A percentile compares a stretch with the other conserved stretches of the same genome.
Conservation (phyloP, 441 rosid species). For the Pelargonium cotyledonis region DNA sequence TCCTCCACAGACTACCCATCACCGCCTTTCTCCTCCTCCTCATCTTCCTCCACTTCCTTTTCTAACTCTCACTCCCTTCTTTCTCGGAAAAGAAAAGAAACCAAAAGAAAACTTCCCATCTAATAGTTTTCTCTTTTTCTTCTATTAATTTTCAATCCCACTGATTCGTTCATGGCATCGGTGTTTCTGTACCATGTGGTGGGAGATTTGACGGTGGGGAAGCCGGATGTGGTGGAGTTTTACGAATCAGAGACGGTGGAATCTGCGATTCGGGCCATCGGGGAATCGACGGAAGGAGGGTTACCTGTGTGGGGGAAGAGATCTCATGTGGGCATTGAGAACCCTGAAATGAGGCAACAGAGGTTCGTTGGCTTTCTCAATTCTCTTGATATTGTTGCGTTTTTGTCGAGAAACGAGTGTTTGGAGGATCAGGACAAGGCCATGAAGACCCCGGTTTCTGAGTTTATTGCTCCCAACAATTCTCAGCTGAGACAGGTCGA, state of each 20-base stretch:
- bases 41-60: too few relatives aligned
- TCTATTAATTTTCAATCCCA: too few relatives aligned
- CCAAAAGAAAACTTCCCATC: too few relatives aligned
- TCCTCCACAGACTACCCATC: too few relatives aligned
- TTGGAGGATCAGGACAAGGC: slow-evolving; percentile 77
- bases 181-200: slow-evolving; percentile 86
- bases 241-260: slow-evolving; percentile 75
- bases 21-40: too few relatives aligned
- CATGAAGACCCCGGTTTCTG: slow-evolving; percentile 68
- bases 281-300: slow-evolving; percentile 85
- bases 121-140: too few relatives aligned
- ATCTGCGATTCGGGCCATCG: slow-evolving; percentile 69
- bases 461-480: slow-evolving; percentile 50
- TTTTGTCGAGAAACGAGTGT: slow-evolving; percentile 63
- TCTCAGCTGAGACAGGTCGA: slow-evolving; percentile 70
- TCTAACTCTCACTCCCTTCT: too few relatives aligned
- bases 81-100: too few relatives aligned
- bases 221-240: slow-evolving; percentile 87
- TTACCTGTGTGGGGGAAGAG: slow-evolving; percentile 86
- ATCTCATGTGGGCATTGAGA: slow-evolving; percentile 46
- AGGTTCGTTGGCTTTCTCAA: slow-evolving; percentile 83
- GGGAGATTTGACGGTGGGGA: slow-evolving; percentile 97
- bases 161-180: slow-evolving; percentile 50
- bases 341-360: slow-evolving; percentile 57
- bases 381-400: slow-evolving; percentile 76